Percentiles rank a stretch among this genome's conserved stretches.
phyloP scores from a whole-genome alignment of 75 land plant genomes.

The Picea glauca region DNA sequence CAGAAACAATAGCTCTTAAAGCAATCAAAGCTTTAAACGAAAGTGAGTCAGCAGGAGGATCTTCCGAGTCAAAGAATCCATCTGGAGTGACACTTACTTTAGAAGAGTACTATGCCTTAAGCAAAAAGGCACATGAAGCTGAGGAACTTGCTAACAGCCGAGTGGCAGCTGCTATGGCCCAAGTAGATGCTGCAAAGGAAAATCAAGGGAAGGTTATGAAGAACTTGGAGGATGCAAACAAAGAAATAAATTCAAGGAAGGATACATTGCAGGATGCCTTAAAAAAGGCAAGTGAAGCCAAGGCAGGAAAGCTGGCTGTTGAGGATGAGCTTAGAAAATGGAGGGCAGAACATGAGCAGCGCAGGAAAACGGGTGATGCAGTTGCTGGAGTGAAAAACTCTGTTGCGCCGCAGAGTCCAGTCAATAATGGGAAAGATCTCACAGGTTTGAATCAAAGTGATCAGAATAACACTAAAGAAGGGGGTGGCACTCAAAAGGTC shows the following conservation, averaged over 20 bases:
- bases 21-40: conserved; percentile 68
- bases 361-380: conserved; percentile 26
- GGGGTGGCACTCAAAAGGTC: conserved; percentile 15
- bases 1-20: conserved; percentile 60
- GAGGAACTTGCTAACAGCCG: conserved; percentile 70
- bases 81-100: conserved; percentile 39
- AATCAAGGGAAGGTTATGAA: conserved; percentile 46
- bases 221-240: conserved; percentile 45
- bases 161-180: conserved; percentile 58
- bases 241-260: conserved; percentile 38
- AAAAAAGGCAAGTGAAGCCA: conserved; percentile 72
- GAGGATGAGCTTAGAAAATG: conserved; percentile 72
- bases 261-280: conserved; percentile 38
- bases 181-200: conserved; percentile 69
- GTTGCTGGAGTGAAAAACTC: conserved; percentile 13
- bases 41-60: conserved; percentile 36
- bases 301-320: conserved; percentile 67
- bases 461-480: not conserved
- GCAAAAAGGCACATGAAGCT: conserved; percentile 57
- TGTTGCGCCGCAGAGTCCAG: conserved; percentile 4
- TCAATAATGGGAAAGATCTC: conserved; percentile 7
- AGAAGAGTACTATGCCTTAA: conserved; percentile 73
- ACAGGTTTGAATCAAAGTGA: conserved; percentile 3
- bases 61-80: conserved; percentile 18
- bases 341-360: conserved; percentile 55